Percentiles rank a stretch among this genome's conserved stretches.
These are phyloP conservation scores for Luzula sylvatica DNA, from an alignment of 176 grass and related monocot species.

Conservation along the genomic window DNA sequence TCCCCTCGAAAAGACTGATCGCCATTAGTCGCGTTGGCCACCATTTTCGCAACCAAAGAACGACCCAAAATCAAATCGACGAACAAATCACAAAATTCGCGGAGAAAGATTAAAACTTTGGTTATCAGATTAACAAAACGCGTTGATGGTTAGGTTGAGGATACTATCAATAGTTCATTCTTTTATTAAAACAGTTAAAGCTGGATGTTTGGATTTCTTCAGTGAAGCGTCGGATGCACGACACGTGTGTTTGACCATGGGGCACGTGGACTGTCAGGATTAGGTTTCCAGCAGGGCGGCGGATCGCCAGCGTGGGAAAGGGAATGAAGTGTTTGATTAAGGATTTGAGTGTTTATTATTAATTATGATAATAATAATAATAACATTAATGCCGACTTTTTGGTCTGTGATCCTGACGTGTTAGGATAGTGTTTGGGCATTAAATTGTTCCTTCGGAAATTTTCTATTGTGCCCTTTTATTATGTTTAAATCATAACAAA, in stretches of 20 bases:
- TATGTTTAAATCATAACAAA: too few species aligned
- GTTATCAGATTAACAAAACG: neutral
- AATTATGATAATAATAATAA: too few species aligned
- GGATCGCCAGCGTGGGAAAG: neutral
- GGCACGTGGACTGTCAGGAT: neutral
- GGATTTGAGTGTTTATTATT: too few species aligned
- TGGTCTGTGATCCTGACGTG: too few species aligned
- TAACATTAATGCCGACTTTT: too few species aligned
- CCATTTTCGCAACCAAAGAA: slow-evolving; percentile 1
- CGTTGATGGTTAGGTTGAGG: slow-evolving; percentile 13
- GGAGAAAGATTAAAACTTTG: neutral
- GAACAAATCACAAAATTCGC: neutral
- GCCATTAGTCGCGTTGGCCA: neutral
- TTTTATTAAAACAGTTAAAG: neutral
- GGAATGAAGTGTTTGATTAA: neutral
- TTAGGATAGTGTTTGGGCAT: too few species aligned
- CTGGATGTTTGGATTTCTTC: neutral
- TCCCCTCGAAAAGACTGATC: slow-evolving; percentile 4
- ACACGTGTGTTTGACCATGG: neutral
- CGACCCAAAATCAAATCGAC: neutral
- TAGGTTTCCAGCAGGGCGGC: slow-evolving; percentile 2
- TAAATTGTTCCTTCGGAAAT: too few species aligned
- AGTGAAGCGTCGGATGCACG: neutral
- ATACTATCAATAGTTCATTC: slow-evolving; percentile 16
- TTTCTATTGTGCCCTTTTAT: too few species aligned